Evolutionary conservation across 768 basidiomycete species (phyloP), one percentile per base, ranked within the genome.

Genomic region (Exidia glandulosa): DNA sequence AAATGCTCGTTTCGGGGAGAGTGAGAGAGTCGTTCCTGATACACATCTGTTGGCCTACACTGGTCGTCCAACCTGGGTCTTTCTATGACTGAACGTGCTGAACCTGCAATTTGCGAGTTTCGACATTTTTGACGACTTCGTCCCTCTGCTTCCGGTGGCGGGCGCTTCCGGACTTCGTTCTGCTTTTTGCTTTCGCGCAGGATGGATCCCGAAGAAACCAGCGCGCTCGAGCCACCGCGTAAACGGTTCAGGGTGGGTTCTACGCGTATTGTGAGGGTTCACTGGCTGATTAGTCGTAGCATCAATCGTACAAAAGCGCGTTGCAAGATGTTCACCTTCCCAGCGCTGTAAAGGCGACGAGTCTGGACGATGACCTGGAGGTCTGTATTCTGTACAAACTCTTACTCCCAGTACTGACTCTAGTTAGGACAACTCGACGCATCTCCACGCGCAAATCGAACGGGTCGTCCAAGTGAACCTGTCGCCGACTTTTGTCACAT

Each of bases 381-480:
- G 87, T 76, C 59, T 13, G 29, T 31, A 13, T 33, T n/a, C 23
- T n/a, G 7, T 19, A 45, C 47, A 3, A 47, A 60, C n/a, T 58
- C 7, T 33, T 10, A 23, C 6, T 37, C 31, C n/a, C n/a, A n/a
- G n/a, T 48, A n/a, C n/a, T n/a, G n/a, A n/a, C n/a, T n/a, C n/a
- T n/a, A n/a, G 14, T 37, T 58, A 90, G 87, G 87, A 92, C 63
- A 81, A 82, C 66, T 83, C 84, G 60, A 90, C 87, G 0, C 85
- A 90, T 68, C 93, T 94, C 66, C 83, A 81, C 63, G 79, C 87
- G 2, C 74, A n/a, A n/a, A n/a, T 94, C 32, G 76, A 82, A 30
- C 83, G 88, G 66, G 90, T 87, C 85, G 75, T 80, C 64, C 86
- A 93, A 65, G 79, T 94, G 61, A 92, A 89, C 69, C 80, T 94